A percentile compares a stretch with the other conserved stretches of the same genome.
Evolutionary conservation across 2,329 filamentous ascomycete species (phyloP).

Genomic region (Neonectria neomacrospora): DNA sequence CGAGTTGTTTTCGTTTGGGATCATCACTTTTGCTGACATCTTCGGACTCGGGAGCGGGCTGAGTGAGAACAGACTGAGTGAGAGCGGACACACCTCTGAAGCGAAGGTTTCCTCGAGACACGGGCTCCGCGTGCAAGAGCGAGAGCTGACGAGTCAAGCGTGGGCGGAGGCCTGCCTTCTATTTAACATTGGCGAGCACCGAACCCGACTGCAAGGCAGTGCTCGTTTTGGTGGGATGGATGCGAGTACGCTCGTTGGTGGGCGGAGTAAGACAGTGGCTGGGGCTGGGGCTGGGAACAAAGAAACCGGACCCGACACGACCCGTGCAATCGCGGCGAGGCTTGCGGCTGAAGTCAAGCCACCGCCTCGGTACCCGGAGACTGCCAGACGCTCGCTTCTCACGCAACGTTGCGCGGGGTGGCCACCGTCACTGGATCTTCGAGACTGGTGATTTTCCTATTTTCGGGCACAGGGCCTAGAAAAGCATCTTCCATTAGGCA

Average conservation of each 20-base stretch:
- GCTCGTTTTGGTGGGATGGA: background rate
- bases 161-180: constrained; percentile 7
- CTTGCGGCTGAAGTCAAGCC: constrained; percentile 31
- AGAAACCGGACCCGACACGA: constrained; percentile 2
- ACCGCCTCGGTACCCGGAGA: constrained; percentile 13
- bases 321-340: background rate
- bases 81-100: background rate
- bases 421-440: constrained; percentile 9
- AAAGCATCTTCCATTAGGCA: constrained; percentile 13
- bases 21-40: background rate
- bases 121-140: background rate
- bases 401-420: constrained; percentile 39
- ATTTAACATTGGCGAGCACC: constrained; percentile 18
- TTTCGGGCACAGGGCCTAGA: constrained; percentile 15
- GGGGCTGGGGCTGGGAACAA: constrained; percentile 18
- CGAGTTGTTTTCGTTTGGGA: background rate
- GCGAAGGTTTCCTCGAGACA: background rate
- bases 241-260: constrained; percentile 1
- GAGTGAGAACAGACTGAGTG: background rate
- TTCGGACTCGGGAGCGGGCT: background rate
- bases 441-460: constrained; percentile 7
- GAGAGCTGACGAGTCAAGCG: background rate
- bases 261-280: constrained; percentile 13
- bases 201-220: constrained; percentile 10
- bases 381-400: constrained; percentile 9